Percentiles rank a stretch among this genome's conserved stretches.
Evolutionary conservation across 208 protist species (phyloP).

Genomic region (Leptomonas pyrrhocoris): DNA sequence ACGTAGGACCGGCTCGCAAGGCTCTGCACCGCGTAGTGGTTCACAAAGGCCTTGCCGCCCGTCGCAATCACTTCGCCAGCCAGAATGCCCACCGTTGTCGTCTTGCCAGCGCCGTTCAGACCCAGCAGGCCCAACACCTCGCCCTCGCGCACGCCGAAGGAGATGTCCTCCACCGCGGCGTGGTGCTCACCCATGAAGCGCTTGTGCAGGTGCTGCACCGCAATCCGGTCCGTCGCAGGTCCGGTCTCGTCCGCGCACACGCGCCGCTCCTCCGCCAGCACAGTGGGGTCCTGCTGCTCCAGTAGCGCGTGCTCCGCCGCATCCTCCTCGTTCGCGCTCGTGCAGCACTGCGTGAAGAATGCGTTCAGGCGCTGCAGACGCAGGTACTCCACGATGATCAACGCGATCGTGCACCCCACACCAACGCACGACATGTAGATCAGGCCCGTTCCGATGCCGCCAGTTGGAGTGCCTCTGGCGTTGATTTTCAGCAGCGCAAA

Average conservation of each 20-base stretch:
- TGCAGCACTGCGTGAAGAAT: constrained; percentile 22
- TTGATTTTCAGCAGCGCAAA: constrained; percentile 47
- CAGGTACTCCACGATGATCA: constrained; percentile 66
- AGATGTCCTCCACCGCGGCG: constrained; percentile 68
- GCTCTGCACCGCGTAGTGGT: constrained; percentile 47
- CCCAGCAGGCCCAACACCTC: constrained; percentile 90
- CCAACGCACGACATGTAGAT: constrained; percentile 80
- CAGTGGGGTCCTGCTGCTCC: constrained; percentile 34
- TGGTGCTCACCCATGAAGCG: constrained; percentile 35
- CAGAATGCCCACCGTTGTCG: constrained; percentile 86
- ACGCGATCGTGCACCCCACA: constrained; percentile 48
- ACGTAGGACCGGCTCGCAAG: constrained; percentile 55
- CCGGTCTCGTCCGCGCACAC: constrained; percentile 48
- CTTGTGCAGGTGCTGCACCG: constrained; percentile 74
- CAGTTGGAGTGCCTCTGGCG: constrained; percentile 22
- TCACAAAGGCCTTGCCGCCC: constrained; percentile 69
- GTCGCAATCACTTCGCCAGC: constrained; percentile 78
- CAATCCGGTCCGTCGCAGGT: constrained; percentile 53
- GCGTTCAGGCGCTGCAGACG: constrained; percentile 39
- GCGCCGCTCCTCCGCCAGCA: constrained; percentile 47
- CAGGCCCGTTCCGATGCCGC: constrained; percentile 71
- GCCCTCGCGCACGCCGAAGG: constrained; percentile 71
- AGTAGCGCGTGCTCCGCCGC: constrained; percentile 24
- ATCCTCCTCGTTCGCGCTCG: constrained; percentile 23
- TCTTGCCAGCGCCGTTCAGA: constrained; percentile 93